These are phyloP conservation scores for Capsella bursapastoris DNA, from an alignment of 345 rosid species.

Conservation along the genomic window DNA sequence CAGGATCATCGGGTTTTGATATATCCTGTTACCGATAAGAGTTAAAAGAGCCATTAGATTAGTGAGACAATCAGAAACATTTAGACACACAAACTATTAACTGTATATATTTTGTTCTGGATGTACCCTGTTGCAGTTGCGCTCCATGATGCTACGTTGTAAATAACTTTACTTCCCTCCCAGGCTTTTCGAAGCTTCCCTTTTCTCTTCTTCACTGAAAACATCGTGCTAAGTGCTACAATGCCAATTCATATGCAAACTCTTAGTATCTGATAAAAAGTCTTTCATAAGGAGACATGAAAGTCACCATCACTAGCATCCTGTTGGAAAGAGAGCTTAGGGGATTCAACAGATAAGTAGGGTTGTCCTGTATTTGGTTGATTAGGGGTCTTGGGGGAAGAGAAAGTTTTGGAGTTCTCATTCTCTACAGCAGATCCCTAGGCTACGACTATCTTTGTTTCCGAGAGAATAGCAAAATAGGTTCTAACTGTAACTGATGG, in stretches of 20 bases:
- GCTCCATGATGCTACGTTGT: constrained; percentile 97
- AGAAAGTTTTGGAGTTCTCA: background rate
- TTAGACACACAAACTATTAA: constrained; percentile 12
- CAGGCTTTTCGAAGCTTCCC: constrained; percentile 99
- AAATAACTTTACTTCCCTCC: constrained; percentile 96
- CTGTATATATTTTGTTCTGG: background rate
- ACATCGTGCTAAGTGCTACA: constrained; percentile 87
- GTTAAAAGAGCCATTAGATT: background rate
- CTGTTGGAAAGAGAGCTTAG: background rate
- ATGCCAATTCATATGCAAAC: constrained; percentile 20
- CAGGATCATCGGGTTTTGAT: constrained; percentile 86
- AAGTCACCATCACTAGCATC: constrained; percentile 1
- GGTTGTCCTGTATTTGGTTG: background rate
- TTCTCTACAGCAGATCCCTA: background rate
- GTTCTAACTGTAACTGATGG: background rate
- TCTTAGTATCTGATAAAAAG: constrained; percentile 5
- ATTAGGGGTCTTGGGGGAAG: background rate
- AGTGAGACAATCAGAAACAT: constrained; percentile 14
- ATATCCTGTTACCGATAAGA: constrained; percentile 55
- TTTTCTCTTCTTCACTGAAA: constrained; percentile 78
- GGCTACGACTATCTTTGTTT: background rate
- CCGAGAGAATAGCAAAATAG: background rate
- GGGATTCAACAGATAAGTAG: background rate
- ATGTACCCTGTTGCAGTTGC: constrained; percentile 91
- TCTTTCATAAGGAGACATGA: background rate